These are phyloP conservation scores for Populus tomentosa DNA, from an alignment of 441 rosid genomes.

Conservation along the genomic window DNA sequence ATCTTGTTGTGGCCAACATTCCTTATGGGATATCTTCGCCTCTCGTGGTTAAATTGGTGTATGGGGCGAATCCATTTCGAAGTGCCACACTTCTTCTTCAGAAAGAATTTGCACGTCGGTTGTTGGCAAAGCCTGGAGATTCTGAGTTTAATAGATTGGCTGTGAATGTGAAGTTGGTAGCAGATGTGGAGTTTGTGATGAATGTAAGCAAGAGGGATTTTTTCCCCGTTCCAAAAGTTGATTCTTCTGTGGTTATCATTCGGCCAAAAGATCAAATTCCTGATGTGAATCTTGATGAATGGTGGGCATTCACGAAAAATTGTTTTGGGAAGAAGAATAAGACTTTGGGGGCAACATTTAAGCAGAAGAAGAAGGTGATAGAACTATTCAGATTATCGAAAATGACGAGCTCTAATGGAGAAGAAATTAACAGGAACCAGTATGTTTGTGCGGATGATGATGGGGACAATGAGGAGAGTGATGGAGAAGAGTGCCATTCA, in stretches of 20 bases:
- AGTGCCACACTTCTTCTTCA: conserved; percentile 74
- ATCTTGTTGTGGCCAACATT: conserved; percentile 81
- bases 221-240: conserved; percentile 80
- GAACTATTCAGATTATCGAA: conserved; percentile 52
- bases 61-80: conserved; percentile 52
- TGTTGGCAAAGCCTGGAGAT: conserved; percentile 84
- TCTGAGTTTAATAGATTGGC: conserved; percentile 82
- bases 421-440: neutral
- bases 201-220: conserved; percentile 44
- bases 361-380: conserved; percentile 80
- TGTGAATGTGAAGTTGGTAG: conserved; percentile 76
- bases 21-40: conserved; percentile 88
- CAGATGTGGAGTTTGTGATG: conserved; percentile 43
- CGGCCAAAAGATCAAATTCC: conserved; percentile 63
- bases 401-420: neutral
- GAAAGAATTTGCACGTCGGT: conserved; percentile 80
- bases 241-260: conserved; percentile 76
- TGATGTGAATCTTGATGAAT: conserved; percentile 45
- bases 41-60: conserved; percentile 73
- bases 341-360: conserved; percentile 82
- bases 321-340: conserved; percentile 84
- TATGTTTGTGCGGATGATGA: conserved; percentile 15
- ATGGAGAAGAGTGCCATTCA: conserved; percentile 16
- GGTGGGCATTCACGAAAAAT: conserved; percentile 63
- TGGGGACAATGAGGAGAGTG: conserved; percentile 20